Evolutionary conservation across 192 early-diverging fungal genomes (phyloP).

Genomic region (Rhizophagus sp.): DNA sequence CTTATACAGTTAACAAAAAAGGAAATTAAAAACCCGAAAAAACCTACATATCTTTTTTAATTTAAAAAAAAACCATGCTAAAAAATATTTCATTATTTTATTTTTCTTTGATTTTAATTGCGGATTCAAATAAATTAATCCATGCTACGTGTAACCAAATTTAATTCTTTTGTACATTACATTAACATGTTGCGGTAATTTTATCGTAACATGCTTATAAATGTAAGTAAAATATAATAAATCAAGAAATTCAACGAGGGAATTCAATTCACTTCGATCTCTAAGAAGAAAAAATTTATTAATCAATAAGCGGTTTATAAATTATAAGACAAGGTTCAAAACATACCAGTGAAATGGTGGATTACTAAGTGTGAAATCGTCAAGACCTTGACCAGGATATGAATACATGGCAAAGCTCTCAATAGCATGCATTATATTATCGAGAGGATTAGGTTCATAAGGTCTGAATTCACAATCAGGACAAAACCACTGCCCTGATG

Average conservation of each 20-base stretch:
- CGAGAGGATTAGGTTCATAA: constrained; percentile 10
- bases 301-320: neutral
- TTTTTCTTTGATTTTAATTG: neutral
- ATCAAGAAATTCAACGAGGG: no score
- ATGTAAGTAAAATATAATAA: neutral
- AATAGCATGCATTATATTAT: constrained; percentile 1
- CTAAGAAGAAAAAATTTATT: neutral
- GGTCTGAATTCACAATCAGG: constrained; percentile 22
- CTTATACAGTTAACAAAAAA: no score
- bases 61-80: no score
- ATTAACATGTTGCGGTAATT: neutral
- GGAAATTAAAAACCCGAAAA: no score
- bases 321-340: neutral
- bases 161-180: neutral
- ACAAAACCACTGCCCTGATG: constrained; percentile 13
- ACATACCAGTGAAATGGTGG: constrained; percentile 5
- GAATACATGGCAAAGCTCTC: constrained; percentile 16
- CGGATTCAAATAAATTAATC: neutral
- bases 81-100: neutral
- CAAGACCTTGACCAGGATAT: constrained; percentile 12
- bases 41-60: no score
- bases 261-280: neutral
- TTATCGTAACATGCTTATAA: neutral
- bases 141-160: neutral
- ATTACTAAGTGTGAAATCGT: constrained; percentile 14